phyloP scores from a whole-genome alignment of 2,329 filamentous ascomycete genomes.

The Calcarisporium arbuscula region DNA sequence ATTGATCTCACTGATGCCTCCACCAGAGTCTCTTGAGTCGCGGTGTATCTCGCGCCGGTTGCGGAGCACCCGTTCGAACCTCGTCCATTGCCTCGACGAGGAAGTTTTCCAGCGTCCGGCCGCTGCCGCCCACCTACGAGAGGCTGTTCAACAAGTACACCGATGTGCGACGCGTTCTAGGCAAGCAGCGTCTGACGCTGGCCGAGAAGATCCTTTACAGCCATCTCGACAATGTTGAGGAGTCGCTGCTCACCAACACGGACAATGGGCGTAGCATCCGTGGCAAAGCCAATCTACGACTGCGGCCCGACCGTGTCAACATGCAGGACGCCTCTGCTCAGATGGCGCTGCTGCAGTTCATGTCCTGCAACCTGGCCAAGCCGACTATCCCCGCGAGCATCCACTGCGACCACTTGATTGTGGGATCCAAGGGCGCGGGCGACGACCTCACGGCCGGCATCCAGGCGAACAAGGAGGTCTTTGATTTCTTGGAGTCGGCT shows the following conservation, averaged over 20 bases:
- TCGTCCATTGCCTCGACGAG: slow-evolving; percentile 18
- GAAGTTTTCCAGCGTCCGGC: slow-evolving; percentile 33
- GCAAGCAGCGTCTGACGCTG: slow-evolving; percentile 64
- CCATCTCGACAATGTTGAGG: slow-evolving; percentile 83
- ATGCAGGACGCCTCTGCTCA: slow-evolving; percentile 99
- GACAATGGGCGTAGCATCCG: slow-evolving; percentile 79
- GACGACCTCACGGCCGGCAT: slow-evolving; percentile 81
- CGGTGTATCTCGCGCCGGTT: slow-evolving; percentile 22
- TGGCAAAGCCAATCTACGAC: slow-evolving; percentile 85
- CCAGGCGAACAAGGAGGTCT: slow-evolving; percentile 90
- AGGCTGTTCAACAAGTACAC: slow-evolving; percentile 73
- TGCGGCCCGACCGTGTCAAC: slow-evolving; percentile 94
- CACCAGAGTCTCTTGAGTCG: slow-evolving; percentile 32
- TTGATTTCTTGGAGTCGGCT: slow-evolving; percentile 92
- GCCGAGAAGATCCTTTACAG: slow-evolving; percentile 98
- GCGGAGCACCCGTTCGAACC: slow-evolving; percentile 7
- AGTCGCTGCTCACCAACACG: slow-evolving; percentile 76
- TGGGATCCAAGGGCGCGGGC: slow-evolving; percentile 84
- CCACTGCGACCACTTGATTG: slow-evolving; percentile 98
- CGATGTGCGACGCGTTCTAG: slow-evolving; percentile 69
- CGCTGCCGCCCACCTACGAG: slow-evolving; percentile 66
- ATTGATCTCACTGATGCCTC: slow-evolving; percentile 4
- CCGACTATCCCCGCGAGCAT: slow-evolving; percentile 96
- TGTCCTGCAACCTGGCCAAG: slow-evolving; percentile 84
- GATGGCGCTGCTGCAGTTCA: slow-evolving; percentile 98